Base-by-base conservation (phyloP, 208 protist species). In the Leishmania tropica region DNA sequence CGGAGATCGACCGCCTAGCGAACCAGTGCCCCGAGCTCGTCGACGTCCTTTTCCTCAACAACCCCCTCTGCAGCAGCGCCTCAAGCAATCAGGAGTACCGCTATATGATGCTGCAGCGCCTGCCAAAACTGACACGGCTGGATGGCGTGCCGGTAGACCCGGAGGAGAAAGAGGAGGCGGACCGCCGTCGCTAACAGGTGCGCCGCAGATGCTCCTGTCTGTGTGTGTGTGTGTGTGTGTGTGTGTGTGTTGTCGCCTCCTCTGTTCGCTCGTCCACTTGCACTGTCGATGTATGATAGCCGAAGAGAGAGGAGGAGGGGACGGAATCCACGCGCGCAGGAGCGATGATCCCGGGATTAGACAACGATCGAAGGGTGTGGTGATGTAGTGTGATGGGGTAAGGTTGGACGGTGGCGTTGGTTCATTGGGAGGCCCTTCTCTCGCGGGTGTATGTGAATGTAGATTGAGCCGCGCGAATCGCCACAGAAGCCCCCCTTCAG, bases 41-140 rank as follows among this genome's bases (percentile, higher is more conserved):
- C 35, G 97, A 99, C 31, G 91, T 99, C 53, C 90, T 98, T 19
- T 97, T 99, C 72, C 31, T 98, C 37, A 97, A 97, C 70, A 99
- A 99, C 87, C 97, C 98, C 8, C 88, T 99, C 81, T 90, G 75
- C 86, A 96, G 92, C 75, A 90, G 88, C 67, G 90, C 93, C 3
- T 53, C 90, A 31, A 94, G 83, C 76, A 87, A 88, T n/a, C 89
- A 94, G 83, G 94, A 97, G 81, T 97, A 96, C 85, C 91, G 96
- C 45, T 91, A 94, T 76, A 93, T 94, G 90, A 88, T 97, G 84
- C 88, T 98, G 74, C 88, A 96, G 87, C 89, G 95, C 35, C 92
- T 98, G 64, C 89, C 95, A 56, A 93, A 94, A 78, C 82, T 98
- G 19, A 97, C 89, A 15, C 88, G 94, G 42, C 85, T 98, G 1